phyloP scores from a whole-genome alignment of 106 monocot species.

The Phalaenopsis equestris region DNA sequence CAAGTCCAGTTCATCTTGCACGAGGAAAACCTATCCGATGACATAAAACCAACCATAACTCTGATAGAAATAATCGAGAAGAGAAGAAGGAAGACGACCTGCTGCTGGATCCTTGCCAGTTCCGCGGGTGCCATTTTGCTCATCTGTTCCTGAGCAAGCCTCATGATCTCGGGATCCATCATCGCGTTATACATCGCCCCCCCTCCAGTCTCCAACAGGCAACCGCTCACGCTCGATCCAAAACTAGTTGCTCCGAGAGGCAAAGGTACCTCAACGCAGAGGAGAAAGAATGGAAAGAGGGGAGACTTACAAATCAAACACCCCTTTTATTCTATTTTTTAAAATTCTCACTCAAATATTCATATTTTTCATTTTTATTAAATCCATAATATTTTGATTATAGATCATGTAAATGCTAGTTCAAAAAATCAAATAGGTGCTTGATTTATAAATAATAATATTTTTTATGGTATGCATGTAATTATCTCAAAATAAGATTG shows the following conservation, averaged over 20 bases:
- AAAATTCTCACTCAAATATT: too few relatives aligned
- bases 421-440: too few relatives aligned
- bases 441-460: too few relatives aligned
- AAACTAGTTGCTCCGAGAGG: not conserved
- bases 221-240: not conserved
- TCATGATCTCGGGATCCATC: constrained; percentile 98
- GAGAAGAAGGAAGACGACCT: constrained; percentile 28
- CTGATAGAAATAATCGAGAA: not conserved
- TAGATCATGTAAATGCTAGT: too few relatives aligned
- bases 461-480: too few relatives aligned
- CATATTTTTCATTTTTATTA: too few relatives aligned
- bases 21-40: not conserved
- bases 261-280: too few relatives aligned
- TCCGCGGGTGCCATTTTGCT: constrained; percentile 74
- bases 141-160: constrained; percentile 97
- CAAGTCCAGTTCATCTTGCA: not conserved
- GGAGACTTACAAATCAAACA: too few relatives aligned
- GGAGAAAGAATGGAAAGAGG: too few relatives aligned
- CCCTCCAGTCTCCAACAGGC: not conserved
- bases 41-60: not conserved
- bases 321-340: too few relatives aligned
- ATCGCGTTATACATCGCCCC: constrained; percentile 42
- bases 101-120: constrained; percentile 86
- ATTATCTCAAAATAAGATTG: too few relatives aligned
- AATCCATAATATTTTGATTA: too few relatives aligned